A percentile compares a stretch with the other conserved stretches of the same genome.
Evolutionary conservation across 441 rosid genomes (phyloP).

Genomic region (Bocquillonia castaneifolia): DNA sequence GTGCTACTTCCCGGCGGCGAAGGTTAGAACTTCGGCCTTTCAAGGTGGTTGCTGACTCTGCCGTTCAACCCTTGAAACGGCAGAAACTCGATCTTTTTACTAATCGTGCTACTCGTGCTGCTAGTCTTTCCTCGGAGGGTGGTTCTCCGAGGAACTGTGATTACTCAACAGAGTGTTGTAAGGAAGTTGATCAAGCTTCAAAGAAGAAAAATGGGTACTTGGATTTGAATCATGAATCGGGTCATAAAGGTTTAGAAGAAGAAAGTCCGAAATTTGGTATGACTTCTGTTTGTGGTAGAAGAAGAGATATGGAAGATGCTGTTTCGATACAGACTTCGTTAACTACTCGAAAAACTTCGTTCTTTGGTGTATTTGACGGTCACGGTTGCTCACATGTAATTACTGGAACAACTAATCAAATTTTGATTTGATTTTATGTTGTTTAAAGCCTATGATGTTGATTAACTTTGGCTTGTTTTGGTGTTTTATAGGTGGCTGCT

Average conservation of each 20-base stretch:
- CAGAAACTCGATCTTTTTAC: constrained; percentile 33
- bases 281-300: constrained; percentile 82
- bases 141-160: constrained; percentile 21
- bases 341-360: constrained; percentile 22
- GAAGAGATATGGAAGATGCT: constrained; percentile 92
- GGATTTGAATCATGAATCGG: constrained; percentile 1
- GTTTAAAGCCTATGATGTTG: no score
- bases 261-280: constrained; percentile 51
- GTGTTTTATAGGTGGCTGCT: constrained; percentile 51
- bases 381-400: constrained; percentile 96
- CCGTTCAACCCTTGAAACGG: constrained; percentile 44
- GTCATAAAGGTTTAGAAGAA: no score
- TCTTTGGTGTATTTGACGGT: constrained; percentile 82
- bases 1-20: constrained; percentile 46
- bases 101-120: no score
- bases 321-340: constrained; percentile 54
- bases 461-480: no score
- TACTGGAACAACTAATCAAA: no score
- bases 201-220: background rate
- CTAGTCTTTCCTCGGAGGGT: background rate
- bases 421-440: no score
- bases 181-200: background rate
- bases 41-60: constrained; percentile 40
- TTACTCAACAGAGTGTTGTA: constrained; percentile 24
- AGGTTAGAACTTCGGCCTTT: constrained; percentile 53